Conservation (phyloP, 371 early-diverging fungal genomes). For the Mucor piriformis region DNA sequence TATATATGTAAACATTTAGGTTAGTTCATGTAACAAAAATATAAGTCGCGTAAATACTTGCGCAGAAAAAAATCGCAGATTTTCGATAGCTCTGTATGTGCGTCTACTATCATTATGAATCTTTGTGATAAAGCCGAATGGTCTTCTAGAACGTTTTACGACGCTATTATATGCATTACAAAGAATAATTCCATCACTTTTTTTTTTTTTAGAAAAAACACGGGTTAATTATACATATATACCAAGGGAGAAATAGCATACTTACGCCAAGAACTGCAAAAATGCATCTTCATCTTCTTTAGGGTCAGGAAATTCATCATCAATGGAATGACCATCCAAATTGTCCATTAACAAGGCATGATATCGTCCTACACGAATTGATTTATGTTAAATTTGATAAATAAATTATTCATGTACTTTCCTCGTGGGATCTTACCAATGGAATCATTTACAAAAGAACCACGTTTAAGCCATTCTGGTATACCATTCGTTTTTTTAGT, state of each 20-base stretch:
- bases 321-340: conserved; percentile 19
- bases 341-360: conserved; percentile 45
- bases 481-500: conserved; percentile 14
- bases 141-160: conserved; percentile 59
- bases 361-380: conserved; percentile 36
- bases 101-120: conserved; percentile 61
- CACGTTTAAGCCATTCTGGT: conserved; percentile 44
- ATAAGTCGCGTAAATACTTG: conserved; percentile 40
- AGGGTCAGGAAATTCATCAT: conserved; percentile 41
- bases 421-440: conserved; percentile 31
- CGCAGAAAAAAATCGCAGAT: conserved; percentile 67
- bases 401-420: not conserved
- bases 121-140: conserved; percentile 65
- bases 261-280: conserved; percentile 45
- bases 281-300: conserved; percentile 49
- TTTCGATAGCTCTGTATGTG: conserved; percentile 66
- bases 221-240: no score
- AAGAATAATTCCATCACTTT: conserved; percentile 58
- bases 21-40: not conserved
- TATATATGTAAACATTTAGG: conserved; percentile 12
- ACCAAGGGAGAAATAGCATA: not conserved
- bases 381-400: not conserved
- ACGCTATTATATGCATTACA: conserved; percentile 62
- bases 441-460: conserved; percentile 34
- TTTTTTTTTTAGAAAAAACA: no score